These are phyloP conservation scores for Leccinum solheimii DNA, from an alignment of 1,284 basidiomycete species.

Conservation along the genomic window DNA sequence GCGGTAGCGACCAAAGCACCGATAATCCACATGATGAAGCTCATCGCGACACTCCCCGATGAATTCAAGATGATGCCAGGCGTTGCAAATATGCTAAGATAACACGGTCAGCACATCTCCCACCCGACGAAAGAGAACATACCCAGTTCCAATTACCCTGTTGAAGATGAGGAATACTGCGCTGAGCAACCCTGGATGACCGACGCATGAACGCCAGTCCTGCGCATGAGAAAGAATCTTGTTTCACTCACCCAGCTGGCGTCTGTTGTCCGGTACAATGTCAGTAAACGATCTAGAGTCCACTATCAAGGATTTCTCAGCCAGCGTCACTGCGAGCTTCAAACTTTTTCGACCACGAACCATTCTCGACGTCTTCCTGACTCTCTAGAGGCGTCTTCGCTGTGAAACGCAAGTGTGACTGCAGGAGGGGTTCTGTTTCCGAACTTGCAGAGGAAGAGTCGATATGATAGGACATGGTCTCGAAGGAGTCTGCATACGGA, in stretches of 20 bases:
- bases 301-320: conserved; percentile 10
- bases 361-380: conserved; percentile 6
- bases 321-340: neutral
- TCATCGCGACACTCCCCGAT: conserved; percentile 64
- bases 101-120: conserved; percentile 1
- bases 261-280: conserved; percentile 43
- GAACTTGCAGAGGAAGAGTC: conserved; percentile 1
- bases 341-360: conserved; percentile 9
- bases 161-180: conserved; percentile 75
- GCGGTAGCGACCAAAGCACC: conserved; percentile 62
- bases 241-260: conserved; percentile 42
- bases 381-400: neutral
- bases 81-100: conserved; percentile 68
- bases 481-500: neutral
- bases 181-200: conserved; percentile 50
- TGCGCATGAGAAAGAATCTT: neutral
- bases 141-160: conserved; percentile 77
- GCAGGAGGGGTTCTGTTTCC: conserved; percentile 29
- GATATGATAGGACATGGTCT: conserved; percentile 9
- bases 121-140: conserved; percentile 17
- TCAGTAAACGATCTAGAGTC: conserved; percentile 28
- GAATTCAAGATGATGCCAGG: conserved; percentile 67
- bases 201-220: neutral
- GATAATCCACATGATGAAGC: conserved; percentile 69
- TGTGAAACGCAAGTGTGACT: neutral